phyloP scores from a whole-genome alignment of 495 filamentous ascomycete species.

The Penicillium flavigenum region DNA sequence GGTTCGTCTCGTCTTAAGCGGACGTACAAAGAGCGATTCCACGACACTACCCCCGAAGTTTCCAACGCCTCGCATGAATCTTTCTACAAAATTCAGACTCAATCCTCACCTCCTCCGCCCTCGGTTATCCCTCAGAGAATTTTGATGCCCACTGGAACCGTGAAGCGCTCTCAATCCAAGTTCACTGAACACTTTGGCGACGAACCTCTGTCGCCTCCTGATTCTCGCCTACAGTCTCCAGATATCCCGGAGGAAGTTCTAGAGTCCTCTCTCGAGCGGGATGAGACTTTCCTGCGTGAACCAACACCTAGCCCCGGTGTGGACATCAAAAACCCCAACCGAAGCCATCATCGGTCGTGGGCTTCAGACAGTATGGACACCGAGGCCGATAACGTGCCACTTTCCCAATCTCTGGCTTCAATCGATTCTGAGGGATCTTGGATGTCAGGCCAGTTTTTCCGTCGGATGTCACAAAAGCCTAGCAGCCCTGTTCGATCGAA shows the following conservation, averaged over 20 bases:
- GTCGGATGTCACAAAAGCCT: slow-evolving; percentile 50
- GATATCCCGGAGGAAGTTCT: slow-evolving; percentile 39
- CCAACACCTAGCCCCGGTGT: slow-evolving; percentile 29
- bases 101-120: slow-evolving; percentile 35
- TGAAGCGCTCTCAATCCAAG: slow-evolving; percentile 79
- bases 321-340: slow-evolving; percentile 30
- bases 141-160: slow-evolving; percentile 51
- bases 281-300: slow-evolving; percentile 24
- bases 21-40: slow-evolving; percentile 56
- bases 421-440: slow-evolving; percentile 91
- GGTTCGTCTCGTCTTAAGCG: slow-evolving; percentile 58
- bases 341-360: slow-evolving; percentile 38
- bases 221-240: slow-evolving; percentile 72
- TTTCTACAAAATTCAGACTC: slow-evolving; percentile 51
- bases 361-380: slow-evolving; percentile 37
- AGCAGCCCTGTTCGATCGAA: slow-evolving; percentile 48
- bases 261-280: slow-evolving; percentile 30
- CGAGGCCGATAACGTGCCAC: slow-evolving; percentile 39
- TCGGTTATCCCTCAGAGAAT: slow-evolving; percentile 40
- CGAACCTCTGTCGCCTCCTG: slow-evolving; percentile 74
- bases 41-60: slow-evolving; percentile 55
- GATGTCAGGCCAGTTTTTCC: slow-evolving; percentile 72
- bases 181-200: slow-evolving; percentile 94
- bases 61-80: slow-evolving; percentile 89
- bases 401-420: slow-evolving; percentile 76